Percentiles rank a stretch among this genome's conserved stretches.
phyloP scores from a whole-genome alignment of 2,329 filamentous ascomycete species.

The Aspergillus aculeatinus region DNA sequence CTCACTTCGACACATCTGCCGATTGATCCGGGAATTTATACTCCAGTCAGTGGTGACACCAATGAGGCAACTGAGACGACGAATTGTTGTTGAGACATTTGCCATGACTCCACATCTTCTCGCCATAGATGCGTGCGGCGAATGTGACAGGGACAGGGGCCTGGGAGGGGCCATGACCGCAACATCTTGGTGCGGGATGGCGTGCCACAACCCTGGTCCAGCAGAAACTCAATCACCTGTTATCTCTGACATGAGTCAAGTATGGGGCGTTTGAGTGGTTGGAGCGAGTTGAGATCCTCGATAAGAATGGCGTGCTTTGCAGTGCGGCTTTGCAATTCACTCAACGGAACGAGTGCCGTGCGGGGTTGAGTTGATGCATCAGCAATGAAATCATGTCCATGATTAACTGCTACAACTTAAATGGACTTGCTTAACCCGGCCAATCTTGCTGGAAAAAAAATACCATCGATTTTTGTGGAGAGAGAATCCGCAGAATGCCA shows the following conservation, averaged over 20 bases:
- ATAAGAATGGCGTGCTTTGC: slow-evolving; percentile 27
- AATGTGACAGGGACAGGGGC: not conserved
- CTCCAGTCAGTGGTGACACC: not conserved
- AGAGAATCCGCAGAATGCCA: slow-evolving; percentile 21
- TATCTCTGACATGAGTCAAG: slow-evolving; percentile 6
- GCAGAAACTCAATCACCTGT: slow-evolving; percentile 1
- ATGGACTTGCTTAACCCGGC: not conserved
- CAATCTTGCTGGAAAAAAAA: accelerated
- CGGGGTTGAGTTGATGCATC: slow-evolving; percentile 13
- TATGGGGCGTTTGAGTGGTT: too few relatives aligned
- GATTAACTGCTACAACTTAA: not conserved
- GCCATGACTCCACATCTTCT: slow-evolving; percentile 19
- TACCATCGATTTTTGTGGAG: not conserved
- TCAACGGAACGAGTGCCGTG: slow-evolving; percentile 2
- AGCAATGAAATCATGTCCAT: not conserved
- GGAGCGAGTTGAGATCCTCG: not conserved
- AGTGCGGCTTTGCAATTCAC: slow-evolving; percentile 7
- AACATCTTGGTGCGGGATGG: slow-evolving; percentile 22
- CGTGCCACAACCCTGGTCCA: slow-evolving; percentile 19
- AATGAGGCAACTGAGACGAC: not conserved
- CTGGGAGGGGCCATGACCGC: slow-evolving; percentile 6
- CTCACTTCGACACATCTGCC: not conserved
- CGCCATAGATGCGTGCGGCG: slow-evolving; percentile 16
- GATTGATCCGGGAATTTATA: not conserved
- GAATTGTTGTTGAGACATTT: slow-evolving; percentile 2